Evolutionary conservation across 2,329 filamentous ascomycete genomes (phyloP), one percentile per base, ranked within the genome.

Genomic region (Pseudogymnoascus sp.): DNA sequence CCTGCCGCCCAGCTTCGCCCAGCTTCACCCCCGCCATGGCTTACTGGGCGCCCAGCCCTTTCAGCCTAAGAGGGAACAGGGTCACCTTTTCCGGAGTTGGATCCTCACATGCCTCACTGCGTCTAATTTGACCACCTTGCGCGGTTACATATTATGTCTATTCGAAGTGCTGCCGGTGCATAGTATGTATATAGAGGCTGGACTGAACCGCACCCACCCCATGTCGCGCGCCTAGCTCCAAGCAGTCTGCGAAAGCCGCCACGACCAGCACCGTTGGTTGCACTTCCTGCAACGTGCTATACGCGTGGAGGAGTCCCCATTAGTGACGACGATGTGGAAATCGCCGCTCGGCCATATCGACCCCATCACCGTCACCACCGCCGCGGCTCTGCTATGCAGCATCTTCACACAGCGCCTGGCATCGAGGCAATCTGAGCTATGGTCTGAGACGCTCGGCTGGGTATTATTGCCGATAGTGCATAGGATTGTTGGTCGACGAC

Each of bases 361-460:
- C 60, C 58, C 62, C n/a, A 32, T 62, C 37, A 67, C 65, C 20
- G 62, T 30, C 18, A 60, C 65, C 14, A 66, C 58, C 35, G 65
- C 57, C 7, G 65, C 67, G 0, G 69, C 72, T 1, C 57, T 73
- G 6, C 4, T 72, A 0, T 71, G 67, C 50, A 65, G 67, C 11
- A 60, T 66, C 0, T 20, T 71, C 12, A 64, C 62, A 2, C 69
- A 68, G 20, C 54, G 57, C 9, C 38, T 68, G 0, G 61, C 67
- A 0, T 60, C 67, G 0, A 60, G 59, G 6, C 63, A 67, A 28
- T 41, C 68, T 1, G 73, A 74, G 57, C 54, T 74, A 4, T 62
- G 43, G 9, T 75, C 74, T 0, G 74, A 75, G 61, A 57, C 67
- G 1, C n/a, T 74, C 1, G 70, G 70, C 14, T 75, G 74, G 73